These are phyloP conservation scores for Pseudocercospora fijiensis DNA, from an alignment of 2,329 filamentous ascomycete genomes.

Conservation along the genomic window DNA sequence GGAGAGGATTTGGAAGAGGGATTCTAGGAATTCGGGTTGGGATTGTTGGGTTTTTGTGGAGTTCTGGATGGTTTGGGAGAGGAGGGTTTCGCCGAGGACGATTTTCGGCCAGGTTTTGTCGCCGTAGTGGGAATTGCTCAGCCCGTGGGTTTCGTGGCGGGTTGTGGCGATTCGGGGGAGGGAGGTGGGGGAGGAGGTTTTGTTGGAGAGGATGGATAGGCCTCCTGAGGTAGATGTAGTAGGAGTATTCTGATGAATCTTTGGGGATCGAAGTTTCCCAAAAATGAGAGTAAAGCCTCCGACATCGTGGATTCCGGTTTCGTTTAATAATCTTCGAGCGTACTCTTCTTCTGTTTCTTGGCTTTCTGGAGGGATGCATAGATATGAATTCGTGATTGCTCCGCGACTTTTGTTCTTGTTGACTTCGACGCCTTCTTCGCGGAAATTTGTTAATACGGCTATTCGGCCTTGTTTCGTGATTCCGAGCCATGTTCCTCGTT, in stretches of 20 bases:
- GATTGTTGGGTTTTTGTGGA: slow-evolving; percentile 44
- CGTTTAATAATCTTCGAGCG: slow-evolving; percentile 55
- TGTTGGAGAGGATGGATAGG: slow-evolving; percentile 62
- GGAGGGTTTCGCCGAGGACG: slow-evolving; percentile 55
- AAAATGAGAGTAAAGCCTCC: slow-evolving; percentile 65
- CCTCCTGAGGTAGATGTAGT: no score
- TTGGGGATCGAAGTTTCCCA: slow-evolving; percentile 46
- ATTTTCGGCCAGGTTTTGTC: slow-evolving; percentile 64
- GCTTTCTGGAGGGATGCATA: slow-evolving; percentile 47
- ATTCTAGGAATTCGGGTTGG: slow-evolving; percentile 49
- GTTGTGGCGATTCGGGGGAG: slow-evolving; percentile 53
- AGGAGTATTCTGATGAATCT: slow-evolving; percentile 17
- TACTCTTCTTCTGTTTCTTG: slow-evolving; percentile 51
- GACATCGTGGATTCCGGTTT: slow-evolving; percentile 56
- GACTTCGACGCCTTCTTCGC: slow-evolving; percentile 50
- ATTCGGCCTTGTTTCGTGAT: slow-evolving; percentile 61
- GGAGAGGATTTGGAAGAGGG: slow-evolving; percentile 54
- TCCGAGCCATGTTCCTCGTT: slow-evolving; percentile 64
- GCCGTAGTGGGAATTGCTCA: slow-evolving; percentile 62
- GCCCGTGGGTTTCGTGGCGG: slow-evolving; percentile 54
- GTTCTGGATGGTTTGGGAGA: slow-evolving; percentile 44
- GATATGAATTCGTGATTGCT: slow-evolving; percentile 59
- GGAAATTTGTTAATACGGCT: slow-evolving; percentile 64
- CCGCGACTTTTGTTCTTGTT: slow-evolving; percentile 55
- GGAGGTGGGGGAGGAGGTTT: slow-evolving; percentile 53